Evolutionary conservation across 306 rosid genomes (phyloP).

Genomic region (Pyrus communis): DNA sequence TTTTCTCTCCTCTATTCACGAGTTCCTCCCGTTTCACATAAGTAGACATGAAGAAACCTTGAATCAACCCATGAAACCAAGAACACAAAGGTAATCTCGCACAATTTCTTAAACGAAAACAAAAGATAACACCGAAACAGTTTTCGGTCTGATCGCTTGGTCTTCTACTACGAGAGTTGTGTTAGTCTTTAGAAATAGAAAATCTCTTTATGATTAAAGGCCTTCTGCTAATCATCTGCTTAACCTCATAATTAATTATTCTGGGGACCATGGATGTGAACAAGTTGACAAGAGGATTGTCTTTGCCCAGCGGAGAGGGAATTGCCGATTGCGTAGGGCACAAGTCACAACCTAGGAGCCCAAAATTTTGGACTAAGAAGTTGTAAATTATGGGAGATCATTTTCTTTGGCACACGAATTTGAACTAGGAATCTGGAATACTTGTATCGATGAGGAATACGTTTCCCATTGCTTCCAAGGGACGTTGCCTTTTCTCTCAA

Average conservation of each 20-base stretch:
- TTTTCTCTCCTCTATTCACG: too few species aligned
- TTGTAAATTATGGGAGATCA: slow-evolving; percentile 27
- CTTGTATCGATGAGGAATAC: slow-evolving; percentile 26
- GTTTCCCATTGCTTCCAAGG: slow-evolving; percentile 50
- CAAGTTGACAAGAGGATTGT: neutral
- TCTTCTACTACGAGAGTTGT: neutral
- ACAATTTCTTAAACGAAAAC: neutral
- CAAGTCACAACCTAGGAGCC: slow-evolving; percentile 9
- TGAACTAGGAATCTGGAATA: slow-evolving; percentile 50
- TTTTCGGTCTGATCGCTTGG: neutral
- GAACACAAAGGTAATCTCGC: neutral
- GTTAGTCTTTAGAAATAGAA: neutral
- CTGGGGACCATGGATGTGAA: neutral
- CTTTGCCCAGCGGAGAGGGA: neutral
- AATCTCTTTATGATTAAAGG: neutral
- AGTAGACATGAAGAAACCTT: neutral
- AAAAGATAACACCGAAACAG: neutral
- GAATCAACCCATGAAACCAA: neutral
- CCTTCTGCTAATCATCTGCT: neutral
- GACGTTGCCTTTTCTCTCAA: slow-evolving; percentile 38
- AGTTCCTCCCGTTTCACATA: neutral
- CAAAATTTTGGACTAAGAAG: slow-evolving; percentile 23
- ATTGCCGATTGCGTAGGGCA: neutral
- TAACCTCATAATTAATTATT: neutral
- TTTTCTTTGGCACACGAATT: slow-evolving; percentile 18